Evolutionary conservation across 2,329 filamentous ascomycete genomes (phyloP).

Genomic region (Penicillium decumbens): DNA sequence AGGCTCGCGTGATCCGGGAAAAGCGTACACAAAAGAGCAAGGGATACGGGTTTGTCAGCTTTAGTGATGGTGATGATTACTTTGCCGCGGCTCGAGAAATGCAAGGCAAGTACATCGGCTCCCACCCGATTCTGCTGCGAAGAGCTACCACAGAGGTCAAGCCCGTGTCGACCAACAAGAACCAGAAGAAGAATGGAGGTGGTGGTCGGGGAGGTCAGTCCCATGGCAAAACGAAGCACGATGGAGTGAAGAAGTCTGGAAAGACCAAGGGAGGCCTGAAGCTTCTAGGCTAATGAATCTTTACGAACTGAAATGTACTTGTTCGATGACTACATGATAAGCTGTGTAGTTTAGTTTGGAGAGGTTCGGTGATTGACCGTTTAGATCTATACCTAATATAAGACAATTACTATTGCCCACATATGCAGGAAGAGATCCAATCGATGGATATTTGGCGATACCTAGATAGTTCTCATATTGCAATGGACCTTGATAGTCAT

Average conservation of each 20-base stretch:
- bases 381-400: not conserved
- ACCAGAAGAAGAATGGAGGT: conserved; percentile 52
- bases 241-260: conserved; percentile 43
- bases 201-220: conserved; percentile 30
- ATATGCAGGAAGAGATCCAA: not conserved
- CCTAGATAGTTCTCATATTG: not conserved
- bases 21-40: conserved; percentile 95
- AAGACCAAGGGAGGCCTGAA: conserved; percentile 46
- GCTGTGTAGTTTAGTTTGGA: not conserved
- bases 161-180: conserved; percentile 62
- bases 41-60: conserved; percentile 94
- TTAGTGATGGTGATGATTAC: conserved; percentile 91
- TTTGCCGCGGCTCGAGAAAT: conserved; percentile 96
- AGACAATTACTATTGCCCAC: not conserved
- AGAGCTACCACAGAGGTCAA: conserved; percentile 91
- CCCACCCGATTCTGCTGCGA: conserved; percentile 81
- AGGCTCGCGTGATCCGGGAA: conserved; percentile 88
- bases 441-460: not conserved
- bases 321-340: not conserved
- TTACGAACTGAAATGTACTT: not conserved
- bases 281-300: conserved; percentile 38
- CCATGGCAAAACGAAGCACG: conserved; percentile 41
- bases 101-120: conserved; percentile 98
- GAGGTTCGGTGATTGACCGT: not conserved
- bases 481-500: not conserved